Percentiles rank a stretch among this genome's conserved stretches.
Conservation (phyloP, 768 basidiomycete genomes). For the Suillus spraguei region DNA sequence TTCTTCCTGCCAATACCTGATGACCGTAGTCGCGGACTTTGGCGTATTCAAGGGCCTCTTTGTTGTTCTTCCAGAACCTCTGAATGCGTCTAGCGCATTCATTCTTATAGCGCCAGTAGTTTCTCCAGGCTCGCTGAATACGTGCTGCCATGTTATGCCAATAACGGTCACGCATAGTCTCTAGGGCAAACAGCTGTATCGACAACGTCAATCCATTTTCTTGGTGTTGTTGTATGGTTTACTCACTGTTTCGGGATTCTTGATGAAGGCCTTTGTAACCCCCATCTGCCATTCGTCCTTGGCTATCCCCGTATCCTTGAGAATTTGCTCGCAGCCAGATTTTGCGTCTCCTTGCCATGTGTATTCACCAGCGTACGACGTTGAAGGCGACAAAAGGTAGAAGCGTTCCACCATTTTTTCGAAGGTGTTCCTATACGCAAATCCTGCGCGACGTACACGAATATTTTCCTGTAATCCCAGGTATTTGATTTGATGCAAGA, state of each 20-base stretch:
- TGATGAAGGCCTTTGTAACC: conserved; percentile 97
- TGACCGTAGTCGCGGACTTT: conserved; percentile 95
- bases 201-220: background rate
- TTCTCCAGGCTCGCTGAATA: conserved; percentile 95
- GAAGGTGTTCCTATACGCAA: conserved; percentile 97
- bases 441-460: conserved; percentile 94
- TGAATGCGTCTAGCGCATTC: conserved; percentile 96
- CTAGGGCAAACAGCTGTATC: conserved; percentile 88
- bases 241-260: conserved; percentile 95
- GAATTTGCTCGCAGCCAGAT: conserved; percentile 89
- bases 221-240: background rate
- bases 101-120: conserved; percentile 93
- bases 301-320: conserved; percentile 94
- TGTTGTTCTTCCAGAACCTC: conserved; percentile 98
- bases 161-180: conserved; percentile 98
- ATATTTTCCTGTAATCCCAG: conserved; percentile 99
- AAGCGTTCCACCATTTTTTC: conserved; percentile 99
- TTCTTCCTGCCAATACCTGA: conserved; percentile 85
- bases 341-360: conserved; percentile 91
- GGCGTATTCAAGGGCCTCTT: conserved; percentile 87
- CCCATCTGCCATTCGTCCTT: conserved; percentile 99
- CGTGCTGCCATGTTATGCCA: conserved; percentile 99
- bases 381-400: conserved; percentile 91
- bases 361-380: conserved; percentile 98
- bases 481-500: conserved; percentile 99